Base-by-base conservation (phyloP, 2,329 filamentous ascomycete species). In the Volutella citrinella region DNA sequence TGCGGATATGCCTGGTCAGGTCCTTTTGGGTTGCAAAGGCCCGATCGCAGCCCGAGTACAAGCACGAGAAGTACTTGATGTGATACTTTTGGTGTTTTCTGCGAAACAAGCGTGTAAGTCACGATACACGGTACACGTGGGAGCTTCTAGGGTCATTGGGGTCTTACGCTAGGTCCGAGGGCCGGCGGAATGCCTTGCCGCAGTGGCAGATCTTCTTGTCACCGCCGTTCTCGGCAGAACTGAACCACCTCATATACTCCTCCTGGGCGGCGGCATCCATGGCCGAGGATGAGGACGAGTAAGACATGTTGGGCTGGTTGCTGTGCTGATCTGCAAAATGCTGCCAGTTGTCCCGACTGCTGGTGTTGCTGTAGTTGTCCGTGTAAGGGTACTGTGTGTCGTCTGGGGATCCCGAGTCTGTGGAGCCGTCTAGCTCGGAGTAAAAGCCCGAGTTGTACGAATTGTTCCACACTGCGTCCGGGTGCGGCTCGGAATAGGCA, bases 21-120 rank as follows among this genome's bases (percentile, higher is more conserved):
- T 53, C 50, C 19, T 53, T 53, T 30, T 53, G 50, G 8, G 50
- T 53, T 26, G 50, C 48, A 21, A 53, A 53, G 8, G 48, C 49
- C 26, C 49, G 50, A 19, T 50, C 45, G 18, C 50, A 53, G 10
- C 45, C 48, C 2, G 42, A 40, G 23, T 42, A 48, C 12, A 53
- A 48, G 38, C 50, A 53, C 15, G 48, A 45, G 25, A 50, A 53
- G 42, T 50, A 48, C 35, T 53, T 53, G 36, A 54, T 47, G 37
- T 53, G 50, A 28, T 53, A 53, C 34, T 53, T 53, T 40, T 53
- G 48, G 28, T 54, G 50, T 31, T 53, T 53, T 10, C 50, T 53
- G 24, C n/a, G 10, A 6, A 7, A 19, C 7, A 23, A 9, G 7
- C 13, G 13, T 22, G 12, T 18, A 49, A 36, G 51, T 28, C 19